Evolutionary conservation across 2,329 filamentous ascomycete genomes (phyloP), one percentile per base, ranked within the genome.

Genomic region (Fusarium miscanthi): DNA sequence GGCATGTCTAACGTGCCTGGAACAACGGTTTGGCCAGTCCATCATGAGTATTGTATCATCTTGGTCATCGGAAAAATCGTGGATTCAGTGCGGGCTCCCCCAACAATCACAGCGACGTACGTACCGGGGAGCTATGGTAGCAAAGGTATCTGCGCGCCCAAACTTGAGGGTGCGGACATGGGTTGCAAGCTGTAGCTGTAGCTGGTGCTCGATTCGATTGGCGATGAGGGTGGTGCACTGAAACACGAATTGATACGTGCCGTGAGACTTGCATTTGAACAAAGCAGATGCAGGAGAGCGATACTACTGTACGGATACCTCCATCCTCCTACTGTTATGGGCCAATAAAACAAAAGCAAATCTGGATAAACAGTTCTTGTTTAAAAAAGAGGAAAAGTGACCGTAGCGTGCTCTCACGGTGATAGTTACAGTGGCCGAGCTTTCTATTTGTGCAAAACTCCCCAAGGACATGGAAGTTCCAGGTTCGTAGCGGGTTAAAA

Each of bases 181-280:
- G 62, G 38, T 35, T 25, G 17, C 48, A 40, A 49, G 43, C 46
- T 37, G 48, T 49, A 49, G 43, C 46, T 37, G 48, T 49, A 31
- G 33, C 54, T 69, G 52, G 54, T 46, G 58, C 23, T 59, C 51
- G 45, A 46, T 45, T 59, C 45, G 31, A 46, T 51, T 52, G 53
- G 48, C 52, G 60, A 54, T 53, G 45, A 38, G 53, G 56, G 62
- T 66, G 49, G 51, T 57, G 45, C 52, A 49, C 52, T 70, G 66
- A 66, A 70, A 70, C 68, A 70, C 46, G 51, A 63, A 30, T 48
- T 57, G 61, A 57, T 66, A 58, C 56, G 52, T 70, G 52, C 61
- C 41, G 42, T 56, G 66, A 66, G 58, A 58, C 61, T 64, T 70
- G 66, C 52, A 66, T 43, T 37, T 17, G 40, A 25, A 54, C 25